Evolutionary conservation across 352 stramenopile genomes (phyloP), one percentile per base, ranked within the genome.

Genomic region (Globisporangium iwayamae): DNA sequence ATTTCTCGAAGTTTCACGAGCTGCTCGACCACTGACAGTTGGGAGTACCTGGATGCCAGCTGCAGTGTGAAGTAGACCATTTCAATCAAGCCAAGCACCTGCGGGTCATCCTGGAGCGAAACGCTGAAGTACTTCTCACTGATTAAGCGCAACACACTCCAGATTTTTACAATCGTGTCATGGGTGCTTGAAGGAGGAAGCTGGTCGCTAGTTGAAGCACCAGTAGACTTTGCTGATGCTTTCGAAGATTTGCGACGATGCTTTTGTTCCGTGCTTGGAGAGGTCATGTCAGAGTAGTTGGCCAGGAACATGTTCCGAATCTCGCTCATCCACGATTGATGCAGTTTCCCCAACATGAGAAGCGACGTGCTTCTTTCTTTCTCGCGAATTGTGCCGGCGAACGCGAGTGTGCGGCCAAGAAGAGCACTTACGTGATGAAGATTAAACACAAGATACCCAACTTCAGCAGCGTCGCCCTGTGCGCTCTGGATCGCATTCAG

Each of bases 81-180:
- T 30, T 85, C 72, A 1, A 76, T 61, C 20, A 71, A 69, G 0
- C 77, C 53, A 0, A 70, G 48, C 5, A 72, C 45, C 11, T 46
- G 48, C 0, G 43, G 43, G 4, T 83, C 79, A 4, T 70, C 66
- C 1, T 70, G 69, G 2, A 83, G 61, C 16, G 79, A 69, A 3
- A 85, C 81, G 32, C 81, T 90, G 47, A 90, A 90, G 57, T 90
- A 83, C 51, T 90, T 90, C 39, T 90, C 81, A 10, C 79, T 83
- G 2, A 79, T 53, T 25, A 72, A 62, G 5, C 66, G 75, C 18
- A 85, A 22, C 47, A 71, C 36, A 5, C 11, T 46, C 63, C 66
- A 75, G 4, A 81, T 22, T 51, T 78, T 80, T 32, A 72, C 74
- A 20, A 60, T 55, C 8, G 68, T 39, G 0, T 80, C 67, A 34